A percentile compares a stretch with the other conserved stretches of the same genome.
These are phyloP conservation scores for Aaosphaeria pasadenensis DNA, from an alignment of 2,329 filamentous ascomycete genomes.

Conservation along the genomic window DNA sequence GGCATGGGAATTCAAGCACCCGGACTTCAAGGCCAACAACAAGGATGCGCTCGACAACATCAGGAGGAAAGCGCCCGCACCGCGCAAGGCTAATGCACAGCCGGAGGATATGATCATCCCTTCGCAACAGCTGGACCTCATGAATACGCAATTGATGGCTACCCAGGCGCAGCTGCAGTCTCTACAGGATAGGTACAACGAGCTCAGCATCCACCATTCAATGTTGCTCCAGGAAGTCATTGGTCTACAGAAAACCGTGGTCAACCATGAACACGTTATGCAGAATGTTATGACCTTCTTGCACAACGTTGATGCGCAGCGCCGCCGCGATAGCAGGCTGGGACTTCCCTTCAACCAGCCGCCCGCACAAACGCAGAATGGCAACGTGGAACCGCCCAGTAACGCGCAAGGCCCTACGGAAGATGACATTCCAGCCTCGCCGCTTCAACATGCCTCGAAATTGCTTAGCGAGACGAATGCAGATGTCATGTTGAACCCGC, in stretches of 20 bases:
- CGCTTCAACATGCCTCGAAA: constrained; percentile 66
- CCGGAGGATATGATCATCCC: constrained; percentile 72
- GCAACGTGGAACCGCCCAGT: constrained; percentile 38
- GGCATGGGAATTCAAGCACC: constrained; percentile 97
- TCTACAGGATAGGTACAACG: constrained; percentile 79
- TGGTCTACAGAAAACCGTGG: constrained; percentile 66
- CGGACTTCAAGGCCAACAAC: constrained; percentile 91
- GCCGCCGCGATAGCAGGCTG: constrained; percentile 59
- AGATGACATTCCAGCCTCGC: constrained; percentile 65
- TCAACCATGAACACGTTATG: constrained; percentile 70
- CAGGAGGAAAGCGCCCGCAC: constrained; percentile 87
- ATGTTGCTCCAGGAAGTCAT: constrained; percentile 64
- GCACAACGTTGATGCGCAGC: constrained; percentile 62
- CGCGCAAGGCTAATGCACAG: constrained; percentile 63
- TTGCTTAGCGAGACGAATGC: constrained; percentile 64
- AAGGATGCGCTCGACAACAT: constrained; percentile 98
- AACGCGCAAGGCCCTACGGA: constrained; percentile 46
- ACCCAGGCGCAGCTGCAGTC: constrained; percentile 91
- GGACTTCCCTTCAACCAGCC: constrained; percentile 38
- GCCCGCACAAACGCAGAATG: constrained; percentile 39
- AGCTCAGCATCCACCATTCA: constrained; percentile 66
- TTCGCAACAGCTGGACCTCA: constrained; percentile 81
- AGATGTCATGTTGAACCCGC: constrained; percentile 61
- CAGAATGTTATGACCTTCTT: constrained; percentile 68
- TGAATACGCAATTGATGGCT: constrained; percentile 83